These are phyloP conservation scores for Phytophthora pini DNA, from an alignment of 352 stramenopile genomes.

Conservation along the genomic window DNA sequence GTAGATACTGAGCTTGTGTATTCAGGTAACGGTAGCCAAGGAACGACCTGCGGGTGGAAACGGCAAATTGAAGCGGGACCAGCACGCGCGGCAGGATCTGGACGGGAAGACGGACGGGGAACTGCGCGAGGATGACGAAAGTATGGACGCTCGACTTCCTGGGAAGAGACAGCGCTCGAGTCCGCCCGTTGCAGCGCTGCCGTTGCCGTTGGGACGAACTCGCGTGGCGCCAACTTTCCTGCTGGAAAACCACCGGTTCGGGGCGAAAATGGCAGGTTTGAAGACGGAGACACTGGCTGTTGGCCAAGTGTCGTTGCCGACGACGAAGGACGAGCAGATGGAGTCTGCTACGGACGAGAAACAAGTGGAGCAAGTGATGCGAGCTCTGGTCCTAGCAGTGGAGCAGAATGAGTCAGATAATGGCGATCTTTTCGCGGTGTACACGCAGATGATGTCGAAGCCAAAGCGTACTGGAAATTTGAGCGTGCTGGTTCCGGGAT, in stretches of 20 bases:
- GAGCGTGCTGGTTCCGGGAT: slow-evolving; percentile 11
- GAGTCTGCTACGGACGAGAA: slow-evolving; percentile 4
- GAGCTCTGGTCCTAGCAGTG: slow-evolving; percentile 36
- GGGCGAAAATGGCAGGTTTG: not conserved
- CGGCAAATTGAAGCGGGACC: slow-evolving; percentile 74
- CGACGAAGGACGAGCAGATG: slow-evolving; percentile 18
- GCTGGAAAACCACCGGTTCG: slow-evolving; percentile 21
- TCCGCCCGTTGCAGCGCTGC: slow-evolving; percentile 32
- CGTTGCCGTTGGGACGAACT: slow-evolving; percentile 17
- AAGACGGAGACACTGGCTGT: slow-evolving; percentile 4
- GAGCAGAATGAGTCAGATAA: slow-evolving; percentile 25
- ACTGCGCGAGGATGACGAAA: slow-evolving; percentile 27
- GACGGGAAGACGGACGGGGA: slow-evolving; percentile 37
- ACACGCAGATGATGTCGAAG: slow-evolving; percentile 11
- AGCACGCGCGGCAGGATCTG: slow-evolving; percentile 52
- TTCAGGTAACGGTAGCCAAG: slow-evolving; percentile 79
- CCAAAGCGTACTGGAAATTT: slow-evolving; percentile 9
- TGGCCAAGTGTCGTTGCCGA: slow-evolving; percentile 1
- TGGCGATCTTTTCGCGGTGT: slow-evolving; percentile 23
- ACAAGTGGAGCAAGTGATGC: slow-evolving; percentile 37
- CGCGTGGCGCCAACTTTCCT: slow-evolving; percentile 17
- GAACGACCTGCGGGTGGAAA: slow-evolving; percentile 37
- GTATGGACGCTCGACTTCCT: slow-evolving; percentile 37
- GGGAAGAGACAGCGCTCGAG: slow-evolving; percentile 77
- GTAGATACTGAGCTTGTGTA: slow-evolving; percentile 9